Conservation (phyloP, 148 eudicot genomes). For the Camellia lanceoleosa region DNA sequence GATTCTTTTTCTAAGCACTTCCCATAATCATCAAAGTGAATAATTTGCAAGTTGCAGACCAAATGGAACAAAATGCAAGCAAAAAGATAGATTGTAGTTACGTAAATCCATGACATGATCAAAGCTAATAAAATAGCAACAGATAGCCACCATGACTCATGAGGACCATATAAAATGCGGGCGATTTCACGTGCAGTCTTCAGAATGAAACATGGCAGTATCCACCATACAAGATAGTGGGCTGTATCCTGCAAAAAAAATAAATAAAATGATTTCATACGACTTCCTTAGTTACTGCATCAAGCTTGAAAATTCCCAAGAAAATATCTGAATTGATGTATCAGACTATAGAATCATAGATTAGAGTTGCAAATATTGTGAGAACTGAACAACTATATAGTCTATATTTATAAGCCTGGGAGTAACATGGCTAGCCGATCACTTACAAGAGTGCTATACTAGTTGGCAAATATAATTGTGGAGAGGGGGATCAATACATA, state of each 20-base stretch:
- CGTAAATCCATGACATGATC: slow-evolving; percentile 66
- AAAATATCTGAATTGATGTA: background rate
- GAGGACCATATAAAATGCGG: slow-evolving; percentile 39
- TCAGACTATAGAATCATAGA: slow-evolving; percentile 3
- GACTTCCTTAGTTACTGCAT: background rate
- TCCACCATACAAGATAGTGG: slow-evolving; percentile 46
- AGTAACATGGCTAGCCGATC: background rate
- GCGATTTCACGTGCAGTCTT: slow-evolving; percentile 66
- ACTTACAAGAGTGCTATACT: background rate
- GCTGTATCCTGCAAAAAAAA: slow-evolving; percentile 44
- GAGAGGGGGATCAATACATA: too few species aligned
- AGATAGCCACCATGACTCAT: slow-evolving; percentile 67
- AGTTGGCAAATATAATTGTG: background rate
- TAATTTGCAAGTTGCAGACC: slow-evolving; percentile 82
- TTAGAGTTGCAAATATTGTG: slow-evolving; percentile 15
- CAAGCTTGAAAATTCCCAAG: background rate
- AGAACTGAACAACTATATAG: background rate
- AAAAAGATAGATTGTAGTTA: slow-evolving; percentile 53
- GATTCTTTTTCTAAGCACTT: slow-evolving; percentile 69
- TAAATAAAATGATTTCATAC: background rate
- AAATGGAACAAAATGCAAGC: slow-evolving; percentile 77
- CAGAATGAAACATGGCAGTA: slow-evolving; percentile 58
- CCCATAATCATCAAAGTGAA: slow-evolving; percentile 83
- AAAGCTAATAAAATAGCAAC: slow-evolving; percentile 36
- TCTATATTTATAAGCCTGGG: background rate